A percentile compares a stretch with the other conserved stretches of the same genome.
Evolutionary conservation across 2,329 filamentous ascomycete species (phyloP).

Genomic region (Conoideocrella luteorostrata): DNA sequence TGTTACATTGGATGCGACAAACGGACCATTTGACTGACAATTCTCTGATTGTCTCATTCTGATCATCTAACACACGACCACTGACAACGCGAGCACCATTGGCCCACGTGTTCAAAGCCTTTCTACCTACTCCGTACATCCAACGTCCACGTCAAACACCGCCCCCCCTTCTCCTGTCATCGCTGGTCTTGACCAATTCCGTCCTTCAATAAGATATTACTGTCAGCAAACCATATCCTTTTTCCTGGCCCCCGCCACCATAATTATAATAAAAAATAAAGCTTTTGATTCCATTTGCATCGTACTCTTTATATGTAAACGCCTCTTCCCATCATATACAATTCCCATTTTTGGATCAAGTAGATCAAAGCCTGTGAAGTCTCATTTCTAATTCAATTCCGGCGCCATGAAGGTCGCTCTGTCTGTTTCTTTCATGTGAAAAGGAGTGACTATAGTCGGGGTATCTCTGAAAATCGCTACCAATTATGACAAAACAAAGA

Average conservation of each 20-base stretch:
- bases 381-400: background rate
- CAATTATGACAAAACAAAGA: constrained; percentile 5
- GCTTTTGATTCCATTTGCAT: background rate
- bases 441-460: constrained; percentile 20
- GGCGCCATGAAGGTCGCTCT: background rate
- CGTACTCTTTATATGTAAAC: background rate
- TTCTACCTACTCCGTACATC: background rate
- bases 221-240: background rate
- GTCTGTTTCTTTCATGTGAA: constrained; percentile 1
- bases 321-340: constrained; percentile 2
- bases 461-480: constrained; percentile 17
- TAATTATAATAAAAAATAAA: background rate
- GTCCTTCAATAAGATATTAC: background rate
- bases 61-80: background rate
- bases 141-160: background rate
- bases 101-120: too few relatives aligned
- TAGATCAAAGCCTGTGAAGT: constrained; percentile 1
- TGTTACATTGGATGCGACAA: too few relatives aligned
- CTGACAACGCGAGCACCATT: too few relatives aligned
- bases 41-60: constrained; percentile 1
- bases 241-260: background rate
- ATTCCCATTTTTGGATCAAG: background rate
- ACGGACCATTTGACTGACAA: background rate
- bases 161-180: too few relatives aligned
- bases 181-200: too few relatives aligned